Evolutionary conservation across 345 rosid genomes (phyloP).

Genomic region (Syzygium oleosum): DNA sequence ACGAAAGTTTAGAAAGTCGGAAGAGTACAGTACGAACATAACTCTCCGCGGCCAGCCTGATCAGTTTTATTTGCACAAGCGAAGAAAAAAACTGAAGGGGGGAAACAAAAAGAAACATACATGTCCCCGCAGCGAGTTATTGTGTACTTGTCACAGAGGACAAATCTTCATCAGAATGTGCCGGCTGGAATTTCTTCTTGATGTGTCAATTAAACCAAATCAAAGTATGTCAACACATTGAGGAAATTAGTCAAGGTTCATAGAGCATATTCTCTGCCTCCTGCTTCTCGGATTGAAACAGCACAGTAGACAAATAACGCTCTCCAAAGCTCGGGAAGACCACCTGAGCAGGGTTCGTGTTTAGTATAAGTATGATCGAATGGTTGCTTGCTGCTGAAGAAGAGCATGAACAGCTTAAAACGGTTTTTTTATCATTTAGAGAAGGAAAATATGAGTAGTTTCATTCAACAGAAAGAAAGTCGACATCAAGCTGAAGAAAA

Average conservation of each 20-base stretch:
- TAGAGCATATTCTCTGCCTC: constrained; percentile 61
- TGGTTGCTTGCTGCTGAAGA: neutral
- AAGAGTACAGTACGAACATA: neutral
- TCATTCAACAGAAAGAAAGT: neutral
- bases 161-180: neutral
- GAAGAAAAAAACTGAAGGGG: neutral
- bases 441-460: neutral
- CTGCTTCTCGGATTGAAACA: constrained; percentile 52
- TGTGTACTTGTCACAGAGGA: neutral
- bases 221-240: neutral
- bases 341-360: constrained; percentile 22
- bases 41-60: too few relatives aligned
- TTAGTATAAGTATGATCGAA: neutral
- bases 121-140: neutral
- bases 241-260: constrained; percentile 22
- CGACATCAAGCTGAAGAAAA: neutral
- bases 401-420: neutral
- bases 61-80: neutral
- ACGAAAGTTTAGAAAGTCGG: neutral
- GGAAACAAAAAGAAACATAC: neutral
- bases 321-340: constrained; percentile 73
- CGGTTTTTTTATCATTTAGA: neutral
- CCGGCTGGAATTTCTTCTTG: neutral
- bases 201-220: neutral
- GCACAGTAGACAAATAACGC: constrained; percentile 53